Evolutionary conservation across 106 monocot species (phyloP).

Genomic region (Phalaenopsis equestris): DNA sequence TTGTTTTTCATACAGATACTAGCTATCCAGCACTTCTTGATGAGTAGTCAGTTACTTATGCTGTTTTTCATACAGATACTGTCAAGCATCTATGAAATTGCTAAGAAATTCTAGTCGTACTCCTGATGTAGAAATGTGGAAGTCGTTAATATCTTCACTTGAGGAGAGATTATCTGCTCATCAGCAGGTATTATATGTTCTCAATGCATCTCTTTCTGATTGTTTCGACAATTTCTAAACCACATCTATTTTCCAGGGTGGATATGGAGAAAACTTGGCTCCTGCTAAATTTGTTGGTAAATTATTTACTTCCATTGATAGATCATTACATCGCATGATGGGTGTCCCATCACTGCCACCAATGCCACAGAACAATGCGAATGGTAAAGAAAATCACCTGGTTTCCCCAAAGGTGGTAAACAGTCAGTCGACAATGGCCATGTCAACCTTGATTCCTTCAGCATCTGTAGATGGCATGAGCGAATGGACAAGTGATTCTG

Average conservation of each 20-base stretch:
- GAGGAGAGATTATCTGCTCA: conserved; percentile 81
- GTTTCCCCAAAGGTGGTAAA: conserved; percentile 33
- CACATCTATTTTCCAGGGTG: conserved; percentile 40
- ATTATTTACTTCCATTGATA: conserved; percentile 78
- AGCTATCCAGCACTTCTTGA: conserved; percentile 9
- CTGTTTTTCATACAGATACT: conserved; percentile 42
- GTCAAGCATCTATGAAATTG: conserved; percentile 72
- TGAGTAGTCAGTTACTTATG: not conserved
- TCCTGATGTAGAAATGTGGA: conserved; percentile 83
- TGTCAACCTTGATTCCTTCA: conserved; percentile 76
- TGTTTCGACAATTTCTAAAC: not conserved
- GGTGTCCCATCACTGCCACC: conserved; percentile 63
- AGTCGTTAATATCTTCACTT: conserved; percentile 54
- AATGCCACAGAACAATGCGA: conserved; percentile 25
- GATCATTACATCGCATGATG: conserved; percentile 75
- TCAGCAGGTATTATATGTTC: conserved; percentile 51
- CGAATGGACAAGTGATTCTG: conserved; percentile 45
- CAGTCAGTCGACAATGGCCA: conserved; percentile 64
- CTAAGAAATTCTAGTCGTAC: conserved; percentile 60
- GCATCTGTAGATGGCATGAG: conserved; percentile 69
- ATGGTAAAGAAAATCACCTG: conserved; percentile 24
- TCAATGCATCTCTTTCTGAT: not conserved
- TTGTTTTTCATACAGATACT: conserved; percentile 41
- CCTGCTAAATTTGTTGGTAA: conserved; percentile 83
- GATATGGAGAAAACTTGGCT: conserved; percentile 63